Base-by-base conservation (phyloP, 768 basidiomycete genomes). In the Trametes cubensis region DNA sequence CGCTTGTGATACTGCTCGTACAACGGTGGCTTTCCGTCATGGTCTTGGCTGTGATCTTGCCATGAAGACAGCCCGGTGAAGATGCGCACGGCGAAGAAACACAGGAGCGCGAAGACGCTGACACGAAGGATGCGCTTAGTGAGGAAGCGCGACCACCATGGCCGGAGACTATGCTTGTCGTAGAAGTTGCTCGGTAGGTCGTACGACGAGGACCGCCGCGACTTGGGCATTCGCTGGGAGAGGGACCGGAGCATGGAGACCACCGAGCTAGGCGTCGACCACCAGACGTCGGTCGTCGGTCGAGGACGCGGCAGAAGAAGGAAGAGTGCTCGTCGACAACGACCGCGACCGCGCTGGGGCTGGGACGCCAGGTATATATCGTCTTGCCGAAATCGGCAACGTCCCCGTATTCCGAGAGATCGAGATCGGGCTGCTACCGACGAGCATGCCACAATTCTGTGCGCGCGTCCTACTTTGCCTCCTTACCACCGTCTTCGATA, bases 1-100 rank as follows among this genome's bases (percentile, higher is more conserved):
- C 63, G 62, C 23, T 61, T 49, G 40, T 68, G 65, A 47, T 67
- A 71, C 54, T 67, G 54, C 51, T 63, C 61, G 62, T 72, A 74
- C 48, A 72, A 44, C 30, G 72, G 72, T 14, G 73, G 71, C 30
- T 55, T 58, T 21, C 25, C 23, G 40, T 48, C 58, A 25, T 40
- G 21, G 38, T 25, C 23, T 54, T 34, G 21, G 17, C 44, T 17
- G n/a, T 28, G 10, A 8, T 44, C 26, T 34, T 17, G 10, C 6
- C 53, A n/a, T 6, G 45, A 25, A 28, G 58, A 56, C 21, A 57
- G 15, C 14, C 62, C 52, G 23, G 39, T 47, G 50, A 58, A 63
- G 26, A 63, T 10, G 34, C 57, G 62, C 6, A 63, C 20, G 6
- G 39, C 39, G 13, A 51, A 48, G 39, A 55, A 6, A 21, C 44